phyloP scores from a whole-genome alignment of 768 basidiomycete species.

The Trametes cubensis region DNA sequence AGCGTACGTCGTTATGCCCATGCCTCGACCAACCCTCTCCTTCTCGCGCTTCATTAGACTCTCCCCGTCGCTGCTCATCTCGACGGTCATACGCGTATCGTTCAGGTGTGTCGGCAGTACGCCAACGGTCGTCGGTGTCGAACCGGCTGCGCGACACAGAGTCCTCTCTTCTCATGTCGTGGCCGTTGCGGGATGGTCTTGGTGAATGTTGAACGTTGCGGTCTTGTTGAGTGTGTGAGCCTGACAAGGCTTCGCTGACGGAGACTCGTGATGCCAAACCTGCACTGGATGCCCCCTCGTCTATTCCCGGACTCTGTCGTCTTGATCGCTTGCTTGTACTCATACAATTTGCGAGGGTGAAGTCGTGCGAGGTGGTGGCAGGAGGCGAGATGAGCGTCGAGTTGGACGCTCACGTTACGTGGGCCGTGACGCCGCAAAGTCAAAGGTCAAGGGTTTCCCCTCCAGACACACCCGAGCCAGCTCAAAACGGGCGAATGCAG shows the following conservation, averaged over 20 bases:
- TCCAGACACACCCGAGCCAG: constrained; percentile 12
- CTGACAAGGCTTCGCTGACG: constrained; percentile 15
- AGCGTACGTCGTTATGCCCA: constrained; percentile 20
- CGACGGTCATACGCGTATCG: constrained; percentile 16
- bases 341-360: constrained; percentile 6
- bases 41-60: constrained; percentile 16
- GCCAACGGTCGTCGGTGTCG: constrained; percentile 55
- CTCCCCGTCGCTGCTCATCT: constrained; percentile 19
- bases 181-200: constrained; percentile 50
- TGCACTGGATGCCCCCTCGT: constrained; percentile 17
- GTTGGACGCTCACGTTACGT: constrained; percentile 34
- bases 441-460: constrained; percentile 32
- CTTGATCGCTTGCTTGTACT: constrained; percentile 15
- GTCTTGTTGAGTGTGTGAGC: constrained; percentile 27
- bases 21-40: constrained; percentile 19
- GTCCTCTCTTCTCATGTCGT: constrained; percentile 48
- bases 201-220: constrained; percentile 38
- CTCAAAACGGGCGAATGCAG: constrained; percentile 9
- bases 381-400: constrained; percentile 25
- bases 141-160: constrained; percentile 52
- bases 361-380: constrained; percentile 23
- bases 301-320: constrained; percentile 18
- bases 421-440: constrained; percentile 29
- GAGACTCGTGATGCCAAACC: constrained; percentile 25
- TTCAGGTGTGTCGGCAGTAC: constrained; percentile 42